These are phyloP conservation scores for Dichomitus squalens DNA, from an alignment of 1,284 basidiomycete species.

Conservation along the genomic window DNA sequence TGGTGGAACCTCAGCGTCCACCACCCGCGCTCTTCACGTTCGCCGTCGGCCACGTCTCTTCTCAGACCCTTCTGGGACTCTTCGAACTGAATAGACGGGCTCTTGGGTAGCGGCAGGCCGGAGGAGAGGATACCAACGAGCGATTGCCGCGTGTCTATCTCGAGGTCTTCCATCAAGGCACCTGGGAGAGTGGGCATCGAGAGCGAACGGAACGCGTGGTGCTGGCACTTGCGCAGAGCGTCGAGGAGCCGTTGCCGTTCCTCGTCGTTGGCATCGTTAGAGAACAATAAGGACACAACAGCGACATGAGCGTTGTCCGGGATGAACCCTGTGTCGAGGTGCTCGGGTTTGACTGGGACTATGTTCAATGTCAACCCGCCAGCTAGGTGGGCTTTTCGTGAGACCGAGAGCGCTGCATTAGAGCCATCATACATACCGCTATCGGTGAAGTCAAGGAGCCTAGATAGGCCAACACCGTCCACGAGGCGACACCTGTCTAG, in stretches of 20 bases:
- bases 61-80: conserved; percentile 30
- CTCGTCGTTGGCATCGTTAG: conserved; percentile 13
- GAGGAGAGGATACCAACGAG: conserved; percentile 56
- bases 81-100: conserved; percentile 59
- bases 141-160: conserved; percentile 46
- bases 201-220: conserved; percentile 53
- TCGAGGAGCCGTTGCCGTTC: conserved; percentile 43
- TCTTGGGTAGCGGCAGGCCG: conserved; percentile 67
- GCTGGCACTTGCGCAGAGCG: conserved; percentile 54
- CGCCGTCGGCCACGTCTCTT: conserved; percentile 40
- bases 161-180: conserved; percentile 36
- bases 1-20: conserved; percentile 77
- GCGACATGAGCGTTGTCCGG: conserved; percentile 45
- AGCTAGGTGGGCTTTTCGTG: conserved; percentile 25
- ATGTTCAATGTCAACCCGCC: conserved; percentile 52
- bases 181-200: conserved; percentile 46
- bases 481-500: conserved; percentile 45
- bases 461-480: conserved; percentile 55
- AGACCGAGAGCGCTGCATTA: not conserved
- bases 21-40: conserved; percentile 78
- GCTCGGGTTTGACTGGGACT: conserved; percentile 47
- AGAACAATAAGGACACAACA: conserved; percentile 34
- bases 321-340: conserved; percentile 43
- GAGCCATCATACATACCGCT: conserved; percentile 14
- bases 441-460: conserved; percentile 53